Base-by-base conservation (phyloP, 352 stramenopile species). In the Thalassiosira delicatula region DNA sequence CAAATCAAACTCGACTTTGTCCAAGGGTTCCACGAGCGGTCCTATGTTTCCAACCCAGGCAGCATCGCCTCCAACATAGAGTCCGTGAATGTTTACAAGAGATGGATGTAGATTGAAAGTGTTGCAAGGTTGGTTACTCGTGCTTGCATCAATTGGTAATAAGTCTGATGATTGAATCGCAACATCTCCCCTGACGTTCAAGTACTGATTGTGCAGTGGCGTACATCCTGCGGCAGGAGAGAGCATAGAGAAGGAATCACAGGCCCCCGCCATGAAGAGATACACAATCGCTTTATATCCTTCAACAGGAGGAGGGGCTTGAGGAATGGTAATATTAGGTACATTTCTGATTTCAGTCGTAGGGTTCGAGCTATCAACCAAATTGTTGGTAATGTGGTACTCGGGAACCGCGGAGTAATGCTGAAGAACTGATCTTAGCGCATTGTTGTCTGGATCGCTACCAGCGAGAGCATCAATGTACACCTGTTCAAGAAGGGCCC, bases 261-360 rank as follows among this genome's bases (percentile, higher is more conserved):
- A 54, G n/a, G 73, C 90, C 14, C 88, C 88, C 27, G 17, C 46
- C n/a, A 93, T 61, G 56, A 90, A 88, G n/a, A 94, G 29, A 35
- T 88, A 90, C 29, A 94, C 68, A 44, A 94, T 80, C 0, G 88
- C 88, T 68, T 93, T 92, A 66, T 91, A 93, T 67, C 70, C 77
- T 27, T 49, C 40, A 59, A 85, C 77, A 74, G 77, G 70, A 57
- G 32, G 37, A 57, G 77, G 77, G 44, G 46, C 44, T 44, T 35
- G 14, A 29, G 77, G 70, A 19, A 69, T 42, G 30, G 68, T 54
- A 57, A 79, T 76, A 46, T 81, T 59, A 1, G 70, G 70, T 25
- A 75, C 27, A 27, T 49, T 35, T 54, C 77, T 68, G 3, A 54
- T 33, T 56, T 33, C 25, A 40, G 46, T 70, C 66, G 51, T 63